Conservation (phyloP, 2,329 filamentous ascomycete genomes). For the Didymella lethalis region DNA sequence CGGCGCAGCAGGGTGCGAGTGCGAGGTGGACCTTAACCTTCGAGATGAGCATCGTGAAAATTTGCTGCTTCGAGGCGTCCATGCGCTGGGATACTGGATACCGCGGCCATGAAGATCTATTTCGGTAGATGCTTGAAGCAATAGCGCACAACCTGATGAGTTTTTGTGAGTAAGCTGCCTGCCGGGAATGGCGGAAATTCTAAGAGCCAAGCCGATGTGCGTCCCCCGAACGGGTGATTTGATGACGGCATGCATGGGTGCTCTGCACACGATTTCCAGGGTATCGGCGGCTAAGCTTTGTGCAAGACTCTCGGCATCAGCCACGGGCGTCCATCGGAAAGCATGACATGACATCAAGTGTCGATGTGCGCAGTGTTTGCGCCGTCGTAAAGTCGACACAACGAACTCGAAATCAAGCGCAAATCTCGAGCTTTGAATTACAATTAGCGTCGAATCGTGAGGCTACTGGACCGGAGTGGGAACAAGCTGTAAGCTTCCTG, state of each 20-base stretch:
- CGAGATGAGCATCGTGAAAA: slow-evolving; percentile 20
- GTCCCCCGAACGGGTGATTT: slow-evolving; percentile 11
- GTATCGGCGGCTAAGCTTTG: slow-evolving; percentile 38
- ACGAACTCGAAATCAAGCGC: slow-evolving; percentile 4
- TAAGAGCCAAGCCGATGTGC: slow-evolving; percentile 23
- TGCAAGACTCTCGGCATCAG: slow-evolving; percentile 40
- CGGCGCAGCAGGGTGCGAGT: slow-evolving; percentile 14
- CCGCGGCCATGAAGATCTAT: slow-evolving; percentile 17
- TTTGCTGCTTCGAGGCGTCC: slow-evolving; percentile 8
- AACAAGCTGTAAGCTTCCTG: slow-evolving; percentile 16
- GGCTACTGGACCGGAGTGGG: slow-evolving; percentile 15
- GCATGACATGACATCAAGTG: slow-evolving; percentile 31
- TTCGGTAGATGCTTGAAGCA: slow-evolving; percentile 4
- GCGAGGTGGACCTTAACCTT: slow-evolving; percentile 22
- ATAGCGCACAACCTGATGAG: slow-evolving; percentile 8
- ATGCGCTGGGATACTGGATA: slow-evolving; percentile 22
- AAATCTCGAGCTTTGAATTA: slow-evolving; percentile 12
- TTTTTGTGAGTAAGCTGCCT: slow-evolving; percentile 5
- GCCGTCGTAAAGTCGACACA: background rate
- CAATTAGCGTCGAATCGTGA: slow-evolving; percentile 11
- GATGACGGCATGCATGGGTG: slow-evolving; percentile 34
- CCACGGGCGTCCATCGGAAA: slow-evolving; percentile 28
- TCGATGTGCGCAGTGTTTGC: slow-evolving; percentile 7
- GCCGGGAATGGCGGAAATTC: slow-evolving; percentile 25
- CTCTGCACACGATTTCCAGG: slow-evolving; percentile 10